A percentile compares a stretch with the other conserved stretches of the same genome.
Evolutionary conservation across 1,284 basidiomycete species (phyloP).

Genomic region (Puccinia polysora): DNA sequence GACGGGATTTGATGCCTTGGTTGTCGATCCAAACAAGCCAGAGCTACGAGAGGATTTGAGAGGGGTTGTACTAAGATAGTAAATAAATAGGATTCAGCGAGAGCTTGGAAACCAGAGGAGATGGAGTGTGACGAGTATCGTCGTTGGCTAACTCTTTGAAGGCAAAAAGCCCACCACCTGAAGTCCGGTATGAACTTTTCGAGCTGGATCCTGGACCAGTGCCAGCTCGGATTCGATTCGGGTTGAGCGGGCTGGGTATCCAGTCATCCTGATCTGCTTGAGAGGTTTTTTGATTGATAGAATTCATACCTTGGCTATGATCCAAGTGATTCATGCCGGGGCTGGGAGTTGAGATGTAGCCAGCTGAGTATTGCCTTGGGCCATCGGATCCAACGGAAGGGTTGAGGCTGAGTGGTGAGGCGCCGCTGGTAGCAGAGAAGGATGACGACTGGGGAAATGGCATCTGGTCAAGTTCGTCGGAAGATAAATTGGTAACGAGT

Average conservation of each 20-base stretch:
- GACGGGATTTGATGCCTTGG: slow-evolving; percentile 11
- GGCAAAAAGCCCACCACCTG: slow-evolving; percentile 31
- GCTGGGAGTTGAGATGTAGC: slow-evolving; percentile 31
- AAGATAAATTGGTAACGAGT: too few species aligned
- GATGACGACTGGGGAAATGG: slow-evolving; percentile 25
- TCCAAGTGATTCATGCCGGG: slow-evolving; percentile 1
- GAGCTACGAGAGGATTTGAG: slow-evolving; percentile 30
- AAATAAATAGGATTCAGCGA: neutral
- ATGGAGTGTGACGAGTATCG: neutral
- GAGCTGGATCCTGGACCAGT: slow-evolving; percentile 14
- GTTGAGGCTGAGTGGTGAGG: slow-evolving; percentile 22
- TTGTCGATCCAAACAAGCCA: slow-evolving; percentile 31
- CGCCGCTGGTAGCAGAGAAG: neutral
- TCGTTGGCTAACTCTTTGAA: slow-evolving; percentile 26
- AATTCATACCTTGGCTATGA: slow-evolving; percentile 17
- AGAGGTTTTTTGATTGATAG: neutral
- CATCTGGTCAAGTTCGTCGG: too few species aligned
- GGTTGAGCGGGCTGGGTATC: slow-evolving; percentile 16
- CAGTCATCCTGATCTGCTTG: slow-evolving; percentile 27
- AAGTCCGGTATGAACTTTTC: slow-evolving; percentile 20
- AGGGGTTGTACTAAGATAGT: slow-evolving; percentile 12
- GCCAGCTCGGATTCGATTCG: slow-evolving; percentile 11
- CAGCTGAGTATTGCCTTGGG: slow-evolving; percentile 31
- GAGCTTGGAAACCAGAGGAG: neutral
- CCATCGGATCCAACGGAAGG: slow-evolving; percentile 28